phyloP scores from a whole-genome alignment of 1,139 yeast species.

The Saccharomycopsis hybrid region DNA sequence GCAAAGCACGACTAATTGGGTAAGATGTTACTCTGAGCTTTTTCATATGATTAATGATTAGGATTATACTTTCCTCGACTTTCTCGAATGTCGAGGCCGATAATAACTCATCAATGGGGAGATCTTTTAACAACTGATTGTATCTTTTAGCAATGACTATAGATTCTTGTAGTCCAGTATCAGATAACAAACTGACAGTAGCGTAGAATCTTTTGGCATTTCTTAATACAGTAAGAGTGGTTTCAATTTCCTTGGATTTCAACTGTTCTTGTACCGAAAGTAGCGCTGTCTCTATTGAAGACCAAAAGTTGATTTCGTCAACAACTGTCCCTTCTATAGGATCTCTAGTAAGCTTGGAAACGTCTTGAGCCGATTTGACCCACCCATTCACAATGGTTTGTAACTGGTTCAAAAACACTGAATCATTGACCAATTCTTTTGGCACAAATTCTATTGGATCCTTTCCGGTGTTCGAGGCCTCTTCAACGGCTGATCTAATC shows the following conservation, averaged over 20 bases:
- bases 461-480: slow-evolving; percentile 25
- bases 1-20: slow-evolving; percentile 60
- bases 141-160: slow-evolving; percentile 45
- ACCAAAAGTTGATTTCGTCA: slow-evolving; percentile 81
- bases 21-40: slow-evolving; percentile 55
- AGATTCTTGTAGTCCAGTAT: slow-evolving; percentile 62
- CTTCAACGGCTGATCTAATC: slow-evolving; percentile 36
- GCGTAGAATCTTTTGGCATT: slow-evolving; percentile 76
- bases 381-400: slow-evolving; percentile 67
- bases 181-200: slow-evolving; percentile 64
- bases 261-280: slow-evolving; percentile 53
- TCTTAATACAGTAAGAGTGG: slow-evolving; percentile 58
- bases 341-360: slow-evolving; percentile 47
- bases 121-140: slow-evolving; percentile 59
- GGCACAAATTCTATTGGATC: slow-evolving; percentile 31
- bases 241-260: slow-evolving; percentile 43
- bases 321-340: slow-evolving; percentile 53
- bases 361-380: slow-evolving; percentile 57
- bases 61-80: slow-evolving; percentile 40
- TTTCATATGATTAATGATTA: slow-evolving; percentile 57
- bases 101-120: slow-evolving; percentile 59
- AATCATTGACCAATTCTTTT: slow-evolving; percentile 38
- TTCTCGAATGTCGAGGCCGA: slow-evolving; percentile 42
- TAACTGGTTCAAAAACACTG: slow-evolving; percentile 54
- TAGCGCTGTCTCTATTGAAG: slow-evolving; percentile 60